Evolutionary conservation across 192 early-diverging fungal genomes (phyloP), one percentile per base, ranked within the genome.

Genomic region (Mortierella alpina): DNA sequence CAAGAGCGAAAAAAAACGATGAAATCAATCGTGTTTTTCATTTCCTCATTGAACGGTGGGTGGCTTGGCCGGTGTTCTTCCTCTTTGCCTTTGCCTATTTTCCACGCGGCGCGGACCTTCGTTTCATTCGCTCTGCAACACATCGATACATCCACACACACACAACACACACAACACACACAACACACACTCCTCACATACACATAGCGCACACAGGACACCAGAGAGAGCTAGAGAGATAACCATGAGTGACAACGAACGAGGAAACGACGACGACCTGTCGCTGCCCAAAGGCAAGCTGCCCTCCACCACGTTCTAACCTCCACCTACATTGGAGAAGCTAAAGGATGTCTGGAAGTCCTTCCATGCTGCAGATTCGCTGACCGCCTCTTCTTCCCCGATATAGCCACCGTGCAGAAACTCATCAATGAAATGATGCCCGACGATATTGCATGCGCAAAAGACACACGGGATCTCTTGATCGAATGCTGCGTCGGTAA

Each of bases 351-450:
- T 31, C 31, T 31, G 31, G 1, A 31, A 3, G 31, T 3, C 31
- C 31, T 31, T 31, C 31, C 31, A 31, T 3, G 3, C 31, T 31
- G 31, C 31, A 31, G 31, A 31, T 68, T 42, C 31, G 18, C 22
- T 15, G n/a, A 14, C 58, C 45, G 22, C 20, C 20, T n/a, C 45
- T 15, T 11, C 42, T 47, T 47, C 46, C 11, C 18, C 23, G 1
- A 50, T 44, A 64, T 80, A 91, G 96, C 96, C 10, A 98, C 96
- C 20, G 95, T 99, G 22, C 90, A 92, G 68, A 98, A 98, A 80
- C 88, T 99, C 49, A 97, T 99, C 67, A 93, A 94, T 40, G 98
- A 99, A 85, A 93, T 96, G 92, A 88, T 99, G 86, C 97, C 97
- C 6, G 76, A 87, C 18, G 97, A 98, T 78, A 89, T 98, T 61